Conservation (phyloP, 805 yeast species). For the Torulaspora indica region DNA sequence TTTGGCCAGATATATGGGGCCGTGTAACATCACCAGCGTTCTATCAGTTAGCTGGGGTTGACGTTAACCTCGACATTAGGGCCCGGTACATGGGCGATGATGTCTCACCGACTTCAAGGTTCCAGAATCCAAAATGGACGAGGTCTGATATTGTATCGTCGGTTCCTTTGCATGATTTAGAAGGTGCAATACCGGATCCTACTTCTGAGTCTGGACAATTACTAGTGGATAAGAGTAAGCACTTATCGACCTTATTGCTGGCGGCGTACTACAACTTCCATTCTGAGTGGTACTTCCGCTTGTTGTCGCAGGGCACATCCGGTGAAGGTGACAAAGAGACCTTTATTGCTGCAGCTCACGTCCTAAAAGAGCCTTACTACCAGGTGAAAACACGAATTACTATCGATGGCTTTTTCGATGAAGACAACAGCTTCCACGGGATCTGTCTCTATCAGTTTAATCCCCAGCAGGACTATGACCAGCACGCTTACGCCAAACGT, state of each 20-base stretch:
- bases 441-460: slow-evolving; percentile 47
- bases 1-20: slow-evolving; percentile 78
- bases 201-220: slow-evolving; percentile 69
- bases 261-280: slow-evolving; percentile 59
- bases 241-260: slow-evolving; percentile 53
- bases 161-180: slow-evolving; percentile 54
- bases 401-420: slow-evolving; percentile 38
- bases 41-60: slow-evolving; percentile 48
- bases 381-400: slow-evolving; percentile 43
- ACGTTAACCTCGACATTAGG: slow-evolving; percentile 37
- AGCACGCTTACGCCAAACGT: slow-evolving; percentile 15
- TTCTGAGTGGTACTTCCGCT: slow-evolving; percentile 61
- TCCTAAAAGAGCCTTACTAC: slow-evolving; percentile 44
- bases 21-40: slow-evolving; percentile 60
- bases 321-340: slow-evolving; percentile 84
- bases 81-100: slow-evolving; percentile 32
- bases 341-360: slow-evolving; percentile 63
- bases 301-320: slow-evolving; percentile 65
- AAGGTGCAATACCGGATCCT: slow-evolving; percentile 62
- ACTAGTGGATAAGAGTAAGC: slow-evolving; percentile 54
- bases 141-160: slow-evolving; percentile 17
- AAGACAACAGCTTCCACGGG: slow-evolving; percentile 34
- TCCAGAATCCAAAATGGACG: slow-evolving; percentile 6
- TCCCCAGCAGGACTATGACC: slow-evolving; percentile 44
- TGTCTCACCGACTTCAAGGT: slow-evolving; percentile 20